Percentiles rank a stretch among this genome's conserved stretches.
These are phyloP conservation scores for Oryza punctata DNA, from an alignment of 176 grass and related monocot species.

Conservation along the genomic window DNA sequence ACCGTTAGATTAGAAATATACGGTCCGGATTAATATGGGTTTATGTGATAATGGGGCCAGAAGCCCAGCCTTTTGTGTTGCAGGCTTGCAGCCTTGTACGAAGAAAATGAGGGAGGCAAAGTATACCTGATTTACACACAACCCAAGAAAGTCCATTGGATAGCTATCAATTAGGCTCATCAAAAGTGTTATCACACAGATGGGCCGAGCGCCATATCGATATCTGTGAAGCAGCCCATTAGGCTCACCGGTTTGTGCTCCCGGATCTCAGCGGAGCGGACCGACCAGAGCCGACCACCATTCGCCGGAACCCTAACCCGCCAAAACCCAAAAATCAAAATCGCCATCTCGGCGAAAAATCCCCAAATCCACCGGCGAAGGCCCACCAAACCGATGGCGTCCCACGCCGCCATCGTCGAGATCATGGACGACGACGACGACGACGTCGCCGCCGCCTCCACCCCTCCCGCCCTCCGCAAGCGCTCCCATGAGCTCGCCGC, in stretches of 20 bases:
- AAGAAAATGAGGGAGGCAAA: too few relatives aligned
- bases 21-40: too few relatives aligned
- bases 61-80: not conserved
- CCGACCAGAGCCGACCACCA: not conserved
- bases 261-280: too few relatives aligned
- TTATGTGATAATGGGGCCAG: too few relatives aligned
- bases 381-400: slow-evolving; percentile 4
- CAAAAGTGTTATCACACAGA: too few relatives aligned
- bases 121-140: too few relatives aligned
- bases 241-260: not conserved
- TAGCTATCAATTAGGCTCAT: not conserved
- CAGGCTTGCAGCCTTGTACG: not conserved
- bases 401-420: slow-evolving; percentile 6
- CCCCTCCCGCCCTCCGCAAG: slow-evolving; percentile 17
- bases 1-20: too few relatives aligned
- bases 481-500: not conserved
- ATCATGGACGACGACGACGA: slow-evolving; percentile 40
- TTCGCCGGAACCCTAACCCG: slow-evolving; percentile 3
- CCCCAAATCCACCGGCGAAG: not conserved
- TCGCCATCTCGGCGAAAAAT: not conserved
- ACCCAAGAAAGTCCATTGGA: too few relatives aligned
- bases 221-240: not conserved
- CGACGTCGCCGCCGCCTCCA: not conserved
- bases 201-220: too few relatives aligned
- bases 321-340: slow-evolving; percentile 44